A percentile compares a stretch with the other conserved stretches of the same genome.
phyloP scores from a whole-genome alignment of 2,329 filamentous ascomycete species.

The Drechslera avenae region DNA sequence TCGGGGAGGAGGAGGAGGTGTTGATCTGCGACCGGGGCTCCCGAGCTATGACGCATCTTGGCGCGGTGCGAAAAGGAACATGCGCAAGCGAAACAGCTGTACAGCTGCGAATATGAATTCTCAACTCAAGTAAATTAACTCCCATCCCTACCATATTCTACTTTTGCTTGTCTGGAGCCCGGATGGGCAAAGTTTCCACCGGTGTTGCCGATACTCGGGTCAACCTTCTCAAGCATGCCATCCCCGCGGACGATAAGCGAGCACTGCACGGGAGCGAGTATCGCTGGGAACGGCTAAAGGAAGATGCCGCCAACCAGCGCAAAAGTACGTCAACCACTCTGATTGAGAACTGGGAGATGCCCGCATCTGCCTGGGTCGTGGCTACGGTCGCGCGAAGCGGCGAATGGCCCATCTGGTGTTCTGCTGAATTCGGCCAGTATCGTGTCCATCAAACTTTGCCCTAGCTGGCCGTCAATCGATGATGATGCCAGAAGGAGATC shows the following conservation, averaged over 20 bases:
- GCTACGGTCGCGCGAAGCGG: too few species aligned
- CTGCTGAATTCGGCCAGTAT: background rate
- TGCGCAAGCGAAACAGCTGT: background rate
- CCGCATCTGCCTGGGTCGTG: background rate
- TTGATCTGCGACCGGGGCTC: slow-evolving; percentile 5
- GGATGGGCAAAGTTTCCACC: background rate
- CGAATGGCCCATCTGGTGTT: too few species aligned
- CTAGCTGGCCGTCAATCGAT: slow-evolving; percentile 7
- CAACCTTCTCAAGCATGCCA: background rate
- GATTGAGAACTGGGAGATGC: background rate
- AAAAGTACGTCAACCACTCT: background rate
- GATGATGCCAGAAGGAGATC: slow-evolving; percentile 12
- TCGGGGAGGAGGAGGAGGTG: background rate
- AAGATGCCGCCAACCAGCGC: background rate
- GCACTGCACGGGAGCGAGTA: background rate
- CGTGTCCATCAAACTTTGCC: background rate
- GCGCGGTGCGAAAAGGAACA: slow-evolving; percentile 4
- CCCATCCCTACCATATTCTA: too few species aligned
- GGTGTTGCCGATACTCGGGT: background rate
- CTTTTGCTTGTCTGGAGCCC: too few species aligned
- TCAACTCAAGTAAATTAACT: too few species aligned
- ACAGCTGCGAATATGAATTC: background rate
- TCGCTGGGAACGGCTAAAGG: slow-evolving; percentile 1
- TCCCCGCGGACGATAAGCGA: slow-evolving; percentile 5
- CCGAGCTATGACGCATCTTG: slow-evolving; percentile 7